Percentiles rank a stretch among this genome's conserved stretches.
phyloP scores from a whole-genome alignment of 2,329 filamentous ascomycete species.

The Colletotrichum zoysiae region DNA sequence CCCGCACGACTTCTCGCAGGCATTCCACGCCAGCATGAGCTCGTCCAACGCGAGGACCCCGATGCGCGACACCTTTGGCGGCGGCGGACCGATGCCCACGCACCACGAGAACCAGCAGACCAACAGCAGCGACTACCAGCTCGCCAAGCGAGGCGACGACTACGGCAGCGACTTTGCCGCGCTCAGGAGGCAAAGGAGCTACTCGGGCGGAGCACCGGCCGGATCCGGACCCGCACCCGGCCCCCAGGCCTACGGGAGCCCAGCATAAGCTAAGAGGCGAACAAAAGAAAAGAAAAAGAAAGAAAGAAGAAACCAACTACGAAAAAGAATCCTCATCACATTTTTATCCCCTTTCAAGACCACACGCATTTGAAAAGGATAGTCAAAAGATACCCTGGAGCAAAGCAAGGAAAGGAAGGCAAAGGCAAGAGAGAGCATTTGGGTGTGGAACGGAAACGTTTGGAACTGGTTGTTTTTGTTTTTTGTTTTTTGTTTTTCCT shows the following conservation, averaged over 20 bases:
- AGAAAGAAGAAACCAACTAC: not conserved
- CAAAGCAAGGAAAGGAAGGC: constrained; percentile 11
- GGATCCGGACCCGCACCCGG: constrained; percentile 37
- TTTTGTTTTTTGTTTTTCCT: not conserved
- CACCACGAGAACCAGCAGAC: constrained; percentile 41
- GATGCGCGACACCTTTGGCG: constrained; percentile 60
- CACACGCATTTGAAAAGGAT: constrained; percentile 4
- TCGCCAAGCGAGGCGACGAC: constrained; percentile 44
- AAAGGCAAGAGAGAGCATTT: not conserved
- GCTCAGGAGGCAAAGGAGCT: constrained; percentile 56
- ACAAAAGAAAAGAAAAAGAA: not conserved
- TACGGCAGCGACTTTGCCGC: constrained; percentile 46
- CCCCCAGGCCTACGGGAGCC: constrained; percentile 43
- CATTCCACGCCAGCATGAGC: constrained; percentile 58
- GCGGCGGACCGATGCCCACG: constrained; percentile 46
- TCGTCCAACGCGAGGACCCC: constrained; percentile 55
- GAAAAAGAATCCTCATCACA: not conserved
- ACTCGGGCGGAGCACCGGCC: constrained; percentile 44
- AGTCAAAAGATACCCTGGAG: constrained; percentile 17
- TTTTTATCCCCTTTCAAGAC: not conserved
- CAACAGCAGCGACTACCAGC: constrained; percentile 44
- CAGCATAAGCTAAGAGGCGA: constrained; percentile 33
- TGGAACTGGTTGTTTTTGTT: not conserved
- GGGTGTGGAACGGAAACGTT: not conserved
- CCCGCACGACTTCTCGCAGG: constrained; percentile 64